Conservation (phyloP, 768 basidiomycete species). For the Termitomyces eurrhizus region DNA sequence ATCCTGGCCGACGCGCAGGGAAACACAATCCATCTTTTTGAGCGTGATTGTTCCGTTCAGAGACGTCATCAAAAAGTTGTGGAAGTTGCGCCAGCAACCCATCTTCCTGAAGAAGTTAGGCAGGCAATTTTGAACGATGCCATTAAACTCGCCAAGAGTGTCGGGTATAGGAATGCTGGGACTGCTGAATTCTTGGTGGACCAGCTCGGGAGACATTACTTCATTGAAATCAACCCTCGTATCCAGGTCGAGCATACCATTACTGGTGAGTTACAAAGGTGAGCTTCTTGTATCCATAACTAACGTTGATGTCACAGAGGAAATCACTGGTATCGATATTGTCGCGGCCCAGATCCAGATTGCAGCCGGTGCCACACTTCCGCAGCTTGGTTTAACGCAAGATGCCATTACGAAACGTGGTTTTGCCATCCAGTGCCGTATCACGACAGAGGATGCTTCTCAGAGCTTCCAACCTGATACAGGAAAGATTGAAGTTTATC, state of each 20-base stretch:
- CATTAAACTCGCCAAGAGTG: constrained; percentile 90
- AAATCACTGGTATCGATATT: constrained; percentile 98
- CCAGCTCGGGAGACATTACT: constrained; percentile 94
- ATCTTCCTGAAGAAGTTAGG: constrained; percentile 87
- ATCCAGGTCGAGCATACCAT: constrained; percentile 99
- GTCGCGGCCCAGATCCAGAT: constrained; percentile 99
- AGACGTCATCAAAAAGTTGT: constrained; percentile 98
- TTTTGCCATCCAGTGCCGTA: constrained; percentile 96
- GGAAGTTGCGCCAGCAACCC: constrained; percentile 95
- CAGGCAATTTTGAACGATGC: constrained; percentile 87
- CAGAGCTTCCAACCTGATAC: constrained; percentile 94
- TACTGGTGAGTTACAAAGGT: constrained; percentile 60
- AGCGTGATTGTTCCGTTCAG: constrained; percentile 99
- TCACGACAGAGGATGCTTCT: constrained; percentile 97
- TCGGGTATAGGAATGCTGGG: constrained; percentile 94
- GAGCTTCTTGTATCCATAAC: background rate
- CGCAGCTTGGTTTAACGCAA: constrained; percentile 93
- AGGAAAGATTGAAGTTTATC: constrained; percentile 99
- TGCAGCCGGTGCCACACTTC: constrained; percentile 94
- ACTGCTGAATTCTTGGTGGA: constrained; percentile 99
- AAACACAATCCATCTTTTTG: constrained; percentile 96
- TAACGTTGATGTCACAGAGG: constrained; percentile 56
- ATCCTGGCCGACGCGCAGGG: constrained; percentile 87
- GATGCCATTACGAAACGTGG: constrained; percentile 95
- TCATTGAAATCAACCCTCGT: constrained; percentile 99